Evolutionary conservation across 2,329 filamentous ascomycete genomes (phyloP).

Genomic region (Cladosporium sp.): DNA sequence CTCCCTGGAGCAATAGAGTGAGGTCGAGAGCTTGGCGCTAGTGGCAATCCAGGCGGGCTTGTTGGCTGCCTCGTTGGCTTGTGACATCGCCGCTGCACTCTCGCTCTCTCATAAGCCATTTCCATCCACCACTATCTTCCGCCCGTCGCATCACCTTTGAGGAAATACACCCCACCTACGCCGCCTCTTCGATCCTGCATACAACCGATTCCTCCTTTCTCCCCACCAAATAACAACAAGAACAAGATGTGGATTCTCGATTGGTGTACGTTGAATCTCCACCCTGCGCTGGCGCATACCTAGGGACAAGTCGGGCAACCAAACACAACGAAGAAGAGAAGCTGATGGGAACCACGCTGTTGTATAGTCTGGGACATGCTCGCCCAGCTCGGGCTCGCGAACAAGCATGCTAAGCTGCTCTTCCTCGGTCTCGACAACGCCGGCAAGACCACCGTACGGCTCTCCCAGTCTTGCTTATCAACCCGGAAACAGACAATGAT

Average conservation of each 20-base stretch:
- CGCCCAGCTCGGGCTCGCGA: constrained; percentile 79
- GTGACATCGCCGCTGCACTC: constrained; percentile 2
- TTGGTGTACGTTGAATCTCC: constrained; percentile 68
- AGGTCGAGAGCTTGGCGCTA: not conserved
- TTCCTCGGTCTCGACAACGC: constrained; percentile 94
- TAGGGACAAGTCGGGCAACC: not conserved
- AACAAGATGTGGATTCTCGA: constrained; percentile 81
- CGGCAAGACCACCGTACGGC: constrained; percentile 74
- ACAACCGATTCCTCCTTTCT: not conserved
- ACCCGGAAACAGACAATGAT: constrained; percentile 7
- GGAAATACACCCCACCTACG: not conserved
- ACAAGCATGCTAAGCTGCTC: constrained; percentile 94
- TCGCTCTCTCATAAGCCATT: not conserved
- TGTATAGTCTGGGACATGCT: constrained; percentile 79
- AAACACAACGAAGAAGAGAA: not conserved
- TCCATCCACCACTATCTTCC: not conserved
- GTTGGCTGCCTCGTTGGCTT: not conserved
- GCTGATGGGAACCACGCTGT: not conserved
- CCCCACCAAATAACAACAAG: not conserved
- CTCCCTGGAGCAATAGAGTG: not conserved
- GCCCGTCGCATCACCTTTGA: not conserved
- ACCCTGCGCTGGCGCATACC: constrained; percentile 5
- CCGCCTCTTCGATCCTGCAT: not conserved
- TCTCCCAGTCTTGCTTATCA: not conserved
- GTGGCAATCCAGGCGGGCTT: not conserved